phyloP scores from a whole-genome alignment of 495 filamentous ascomycete genomes.

The Tuber magnatum region DNA sequence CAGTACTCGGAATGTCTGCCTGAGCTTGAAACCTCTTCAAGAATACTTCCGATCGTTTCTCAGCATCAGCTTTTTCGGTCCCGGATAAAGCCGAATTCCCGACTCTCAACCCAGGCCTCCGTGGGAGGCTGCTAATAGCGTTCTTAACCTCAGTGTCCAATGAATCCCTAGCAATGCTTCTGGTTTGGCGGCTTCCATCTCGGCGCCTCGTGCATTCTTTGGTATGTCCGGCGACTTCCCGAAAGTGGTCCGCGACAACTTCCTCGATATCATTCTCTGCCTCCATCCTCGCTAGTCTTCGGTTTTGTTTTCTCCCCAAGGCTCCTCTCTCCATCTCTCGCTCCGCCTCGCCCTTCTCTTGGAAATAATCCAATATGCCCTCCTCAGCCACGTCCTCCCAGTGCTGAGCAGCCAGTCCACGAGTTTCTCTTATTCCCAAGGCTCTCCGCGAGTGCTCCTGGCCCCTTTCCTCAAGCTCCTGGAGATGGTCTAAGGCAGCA shows the following conservation, averaged over 20 bases:
- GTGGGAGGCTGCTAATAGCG: not conserved
- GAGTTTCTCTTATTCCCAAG: not conserved
- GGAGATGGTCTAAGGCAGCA: conserved; percentile 10
- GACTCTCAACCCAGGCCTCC: not conserved
- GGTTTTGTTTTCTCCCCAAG: not conserved
- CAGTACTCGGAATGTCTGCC: not conserved
- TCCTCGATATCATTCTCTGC: not conserved
- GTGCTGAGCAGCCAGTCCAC: not conserved
- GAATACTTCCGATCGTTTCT: conserved; percentile 1
- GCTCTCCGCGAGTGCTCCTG: conserved; percentile 6
- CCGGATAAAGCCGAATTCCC: not conserved
- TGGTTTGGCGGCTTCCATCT: not conserved
- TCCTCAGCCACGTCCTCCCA: conserved; percentile 3
- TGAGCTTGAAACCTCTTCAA: not conserved
- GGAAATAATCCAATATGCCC: not conserved
- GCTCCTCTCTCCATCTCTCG: conserved; percentile 4
- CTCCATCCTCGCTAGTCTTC: not conserved
- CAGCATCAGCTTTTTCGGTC: not conserved
- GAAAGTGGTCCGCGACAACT: not conserved
- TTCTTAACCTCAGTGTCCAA: not conserved
- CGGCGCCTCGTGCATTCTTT: not conserved
- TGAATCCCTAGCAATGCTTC: not conserved
- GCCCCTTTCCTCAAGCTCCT: conserved; percentile 9
- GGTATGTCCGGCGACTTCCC: not conserved
- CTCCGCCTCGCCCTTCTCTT: not conserved